Conservation (phyloP, 2,329 filamentous ascomycete species). For the Graphium sp. region DNA sequence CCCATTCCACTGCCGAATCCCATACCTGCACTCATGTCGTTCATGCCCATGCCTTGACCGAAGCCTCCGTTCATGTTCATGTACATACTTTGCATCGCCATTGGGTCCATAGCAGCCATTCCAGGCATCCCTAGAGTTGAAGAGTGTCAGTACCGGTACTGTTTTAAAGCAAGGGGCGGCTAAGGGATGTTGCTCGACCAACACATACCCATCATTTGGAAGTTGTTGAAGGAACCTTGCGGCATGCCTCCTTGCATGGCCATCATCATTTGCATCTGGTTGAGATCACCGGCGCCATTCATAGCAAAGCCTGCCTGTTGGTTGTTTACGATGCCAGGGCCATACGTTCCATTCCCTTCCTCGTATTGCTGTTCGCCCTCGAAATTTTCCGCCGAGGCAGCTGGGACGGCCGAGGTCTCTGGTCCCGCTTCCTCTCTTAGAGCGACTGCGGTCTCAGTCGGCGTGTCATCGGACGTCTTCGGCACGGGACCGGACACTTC, state of each 20-base stretch:
- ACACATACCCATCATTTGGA: conserved; percentile 73
- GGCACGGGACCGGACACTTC: too few relatives aligned
- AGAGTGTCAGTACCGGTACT: not conserved
- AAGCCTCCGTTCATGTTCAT: conserved; percentile 75
- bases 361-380: too few relatives aligned
- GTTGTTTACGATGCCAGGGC: too few relatives aligned
- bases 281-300: conserved; percentile 45
- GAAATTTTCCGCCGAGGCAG: too few relatives aligned
- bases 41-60: conserved; percentile 60
- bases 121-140: conserved; percentile 54
- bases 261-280: conserved; percentile 71
- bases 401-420: too few relatives aligned
- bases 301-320: conserved; percentile 10
- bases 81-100: conserved; percentile 58
- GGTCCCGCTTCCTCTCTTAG: too few relatives aligned
- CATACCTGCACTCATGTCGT: conserved; percentile 53
- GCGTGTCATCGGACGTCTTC: too few relatives aligned
- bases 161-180: not conserved
- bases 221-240: conserved; percentile 34
- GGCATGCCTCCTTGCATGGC: conserved; percentile 55
- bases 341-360: too few relatives aligned
- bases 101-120: conserved; percentile 76
- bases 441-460: too few relatives aligned
- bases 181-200: not conserved
- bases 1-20: conserved; percentile 43